Evolutionary conservation across 2,329 filamentous ascomycete genomes (phyloP), one percentile per base, ranked within the genome.

Genomic region (Tolypocladium amazonense): DNA sequence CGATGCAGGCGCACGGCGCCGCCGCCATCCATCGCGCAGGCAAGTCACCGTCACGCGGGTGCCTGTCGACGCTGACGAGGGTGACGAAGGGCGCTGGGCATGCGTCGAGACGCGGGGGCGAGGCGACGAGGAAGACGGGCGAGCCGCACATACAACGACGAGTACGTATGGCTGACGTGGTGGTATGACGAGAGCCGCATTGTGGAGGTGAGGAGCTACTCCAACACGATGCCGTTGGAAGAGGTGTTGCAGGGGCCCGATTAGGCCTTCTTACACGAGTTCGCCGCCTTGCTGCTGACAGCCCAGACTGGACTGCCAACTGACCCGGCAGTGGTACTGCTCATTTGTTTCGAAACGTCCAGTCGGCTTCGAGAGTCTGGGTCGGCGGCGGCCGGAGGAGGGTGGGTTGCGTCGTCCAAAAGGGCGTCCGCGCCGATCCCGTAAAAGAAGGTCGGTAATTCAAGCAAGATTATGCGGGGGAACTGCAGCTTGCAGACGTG

Each of bases 21-120:
- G 62, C 62, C 4, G 64, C 65, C 25, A 66, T 66, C 50, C 59
- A 65, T 25, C 58, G 63, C 3, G 62, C 68, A 35, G 62, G 62
- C 30, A 60, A 55, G 43, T 69, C 45, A 54, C 57, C 52, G 64
- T 65, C 27, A 61, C 41, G 20, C 57, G 64, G 18, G 62, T 66
- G n/a, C 53, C 66, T n/a, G 60, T 69, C 33, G 65, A 69, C 41
- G 57, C 53, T 3, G 65, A 66, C 38, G 59, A 57, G 23, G 47
- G 59, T 1, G 66, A 65, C n/a, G 65, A 64, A n/a, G 64, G 66
- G 3, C 64, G 63, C 62, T 69, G 65, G 66, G 66, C 64, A 14
- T 59, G 61, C 37, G 61, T 69, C 18, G 65, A 68, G 58, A 59
- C 60, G 14, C 35, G 35, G 56, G n/a, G 66, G 66, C 6, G 62